Conservation (phyloP, 2,329 filamentous ascomycete genomes). For the Epichloe baconii region DNA sequence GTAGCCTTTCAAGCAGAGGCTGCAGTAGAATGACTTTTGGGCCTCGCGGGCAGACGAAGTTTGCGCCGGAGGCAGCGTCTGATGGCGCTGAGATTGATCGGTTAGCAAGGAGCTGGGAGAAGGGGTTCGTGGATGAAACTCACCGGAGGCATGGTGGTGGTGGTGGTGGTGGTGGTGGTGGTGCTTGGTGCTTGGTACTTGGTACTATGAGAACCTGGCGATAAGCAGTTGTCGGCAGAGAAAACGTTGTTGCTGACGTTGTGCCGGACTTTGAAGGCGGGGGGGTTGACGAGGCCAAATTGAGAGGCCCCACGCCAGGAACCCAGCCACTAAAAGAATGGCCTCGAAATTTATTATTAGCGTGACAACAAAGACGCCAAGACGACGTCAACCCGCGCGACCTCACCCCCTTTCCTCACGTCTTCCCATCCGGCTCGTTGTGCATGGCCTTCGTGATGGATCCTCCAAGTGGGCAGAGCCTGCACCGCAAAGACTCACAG, state of each 20-base stretch:
- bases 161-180: neutral
- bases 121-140: conserved; percentile 10
- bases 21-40: conserved; percentile 69
- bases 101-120: no score
- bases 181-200: neutral
- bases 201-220: no score
- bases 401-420: neutral
- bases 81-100: conserved; percentile 30
- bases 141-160: conserved; percentile 40
- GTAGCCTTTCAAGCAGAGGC: conserved; percentile 88
- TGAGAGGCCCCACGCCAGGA: neutral
- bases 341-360: neutral
- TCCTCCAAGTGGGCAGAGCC: conserved; percentile 2
- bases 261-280: no score
- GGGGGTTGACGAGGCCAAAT: no score
- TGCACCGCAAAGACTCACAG: conserved; percentile 28
- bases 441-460: conserved; percentile 7
- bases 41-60: conserved; percentile 59
- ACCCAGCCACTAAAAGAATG: neutral
- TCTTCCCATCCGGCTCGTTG: neutral
- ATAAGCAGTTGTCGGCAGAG: no score
- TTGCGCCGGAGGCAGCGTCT: conserved; percentile 44
- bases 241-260: no score
- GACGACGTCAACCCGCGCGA: neutral
- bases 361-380: neutral